Evolutionary conservation across 495 filamentous ascomycete genomes (phyloP), one percentile per base, ranked within the genome.

Genomic region (Aspergillus steynii): DNA sequence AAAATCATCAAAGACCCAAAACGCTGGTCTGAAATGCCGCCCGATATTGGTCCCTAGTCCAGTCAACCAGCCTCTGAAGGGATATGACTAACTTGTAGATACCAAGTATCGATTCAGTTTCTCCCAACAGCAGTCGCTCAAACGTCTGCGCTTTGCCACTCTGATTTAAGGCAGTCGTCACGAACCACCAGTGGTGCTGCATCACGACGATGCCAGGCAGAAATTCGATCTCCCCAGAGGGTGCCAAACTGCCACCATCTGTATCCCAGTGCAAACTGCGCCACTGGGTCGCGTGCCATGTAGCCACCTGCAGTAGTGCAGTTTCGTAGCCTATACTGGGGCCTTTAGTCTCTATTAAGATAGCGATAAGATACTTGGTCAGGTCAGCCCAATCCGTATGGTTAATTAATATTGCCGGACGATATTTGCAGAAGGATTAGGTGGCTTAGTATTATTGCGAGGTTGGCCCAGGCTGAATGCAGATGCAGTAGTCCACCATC

Each of bases 381-480:
- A 56, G 37, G 37, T 56, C 55, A n/a, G 32, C 55, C 55, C 26
- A 56, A 56, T 56, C 55, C 9, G 55, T 56, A 56, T 56, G 55
- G 55, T 56, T 56, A 1, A 56, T 56, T 27, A 31, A 56, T 3
- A 27, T 45, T 25, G 34, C 55, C 55, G 55, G 55, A 20, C 25
- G 34, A 25, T 48, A 47, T 45, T 31, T 45, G 55, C 32, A 56
- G 32, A 56, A 0, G 25, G 15, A 25, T 31, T 56, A 1, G 20
- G 46, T 56, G n/a, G 55, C 55, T 5, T 48, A 3, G 42, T 25
- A 56, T 47, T 56, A 3, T 48, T 3, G 37, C 2, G 55, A 56
- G 8, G 6, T 31, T 26, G n/a, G 27, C 32, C 20, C 32, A 56
- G 55, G 55, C 55, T 56, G 20, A 4, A 56, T 56, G 46, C 55